Evolutionary conservation across 2,329 filamentous ascomycete genomes (phyloP).

Genomic region (Verticillium longisporum): DNA sequence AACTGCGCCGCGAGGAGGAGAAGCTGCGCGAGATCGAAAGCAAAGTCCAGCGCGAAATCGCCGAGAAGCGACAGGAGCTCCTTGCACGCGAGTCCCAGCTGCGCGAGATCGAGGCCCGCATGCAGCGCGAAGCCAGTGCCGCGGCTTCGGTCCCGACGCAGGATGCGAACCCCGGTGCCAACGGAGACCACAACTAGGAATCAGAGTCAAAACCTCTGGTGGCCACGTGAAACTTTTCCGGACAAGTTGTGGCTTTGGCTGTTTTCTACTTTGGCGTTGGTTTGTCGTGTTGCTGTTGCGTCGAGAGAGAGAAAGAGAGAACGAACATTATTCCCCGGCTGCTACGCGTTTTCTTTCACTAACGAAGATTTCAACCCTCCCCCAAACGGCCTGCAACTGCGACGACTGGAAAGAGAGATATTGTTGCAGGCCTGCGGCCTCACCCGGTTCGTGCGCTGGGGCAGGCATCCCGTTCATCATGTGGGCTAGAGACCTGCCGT

Average conservation of each 20-base stretch:
- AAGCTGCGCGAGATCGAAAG: constrained; percentile 98
- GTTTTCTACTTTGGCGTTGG: constrained; percentile 43
- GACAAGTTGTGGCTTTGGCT: constrained; percentile 34
- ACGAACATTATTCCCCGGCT: constrained; percentile 35
- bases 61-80: constrained; percentile 98
- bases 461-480: background rate
- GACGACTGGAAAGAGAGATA: constrained; percentile 3
- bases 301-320: constrained; percentile 22
- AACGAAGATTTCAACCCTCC: constrained; percentile 19
- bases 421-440: background rate
- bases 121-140: constrained; percentile 76
- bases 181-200: constrained; percentile 46
- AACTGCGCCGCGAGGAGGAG: constrained; percentile 98
- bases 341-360: constrained; percentile 28
- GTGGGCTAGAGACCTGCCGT: background rate
- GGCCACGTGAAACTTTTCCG: background rate
- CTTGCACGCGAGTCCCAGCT: constrained; percentile 96
- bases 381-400: constrained; percentile 14
- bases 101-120: constrained; percentile 96
- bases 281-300: constrained; percentile 31
- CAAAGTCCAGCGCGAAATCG: constrained; percentile 99
- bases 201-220: constrained; percentile 18
- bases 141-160: constrained; percentile 16
- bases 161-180: background rate
- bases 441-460: background rate